Base-by-base conservation (phyloP, 441 rosid genomes). In the Pelargonium hybrid region DNA sequence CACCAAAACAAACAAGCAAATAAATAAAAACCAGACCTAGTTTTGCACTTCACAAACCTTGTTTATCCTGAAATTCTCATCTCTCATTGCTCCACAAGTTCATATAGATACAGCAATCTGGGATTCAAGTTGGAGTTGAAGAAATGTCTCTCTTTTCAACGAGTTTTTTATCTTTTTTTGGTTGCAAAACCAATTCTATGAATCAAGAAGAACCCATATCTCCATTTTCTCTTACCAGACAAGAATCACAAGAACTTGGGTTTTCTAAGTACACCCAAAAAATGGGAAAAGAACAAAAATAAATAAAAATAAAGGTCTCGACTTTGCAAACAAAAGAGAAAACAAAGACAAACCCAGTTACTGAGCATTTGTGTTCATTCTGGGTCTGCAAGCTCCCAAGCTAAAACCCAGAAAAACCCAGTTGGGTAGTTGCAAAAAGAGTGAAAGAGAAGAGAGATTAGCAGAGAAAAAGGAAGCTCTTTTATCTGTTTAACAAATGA, bases 31-130 rank as follows among this genome's bases (percentile, higher is more conserved):
- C 69, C 74, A 15, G 10, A 9, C 2, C 15, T 5, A 17, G 3
- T 47, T 23, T 41, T 43, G 67, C 65, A 75, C 74, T 77, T 74
- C 64, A 61, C 74, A 83, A 79, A 93, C 97, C 97, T 88, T 93
- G 90, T 83, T 84, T 86, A 84, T 93, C 84, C 86, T 87, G 76
- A 85, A 67, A 81, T 71, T 85, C 70, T 73, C 97, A 88, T 90
- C 90, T 76, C 88, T 87, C 98, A 93, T 93, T 84, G 87, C 87
- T 71, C 78, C 88, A 72, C 71, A 73, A 76, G 80, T 83, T 89
- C 93, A 86, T 82, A 77, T 76, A 84, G 57, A 67, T 80, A 67
- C 79, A 78, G 67, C 70, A 57, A 73, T 73, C 10, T 70, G 47
- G 70, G 74, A 71, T 7, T 69, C 54, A 70, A 52, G 71, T 48